phyloP scores from a whole-genome alignment of 1,139 yeast species.

The Lodderomyces orthopsilosis region DNA sequence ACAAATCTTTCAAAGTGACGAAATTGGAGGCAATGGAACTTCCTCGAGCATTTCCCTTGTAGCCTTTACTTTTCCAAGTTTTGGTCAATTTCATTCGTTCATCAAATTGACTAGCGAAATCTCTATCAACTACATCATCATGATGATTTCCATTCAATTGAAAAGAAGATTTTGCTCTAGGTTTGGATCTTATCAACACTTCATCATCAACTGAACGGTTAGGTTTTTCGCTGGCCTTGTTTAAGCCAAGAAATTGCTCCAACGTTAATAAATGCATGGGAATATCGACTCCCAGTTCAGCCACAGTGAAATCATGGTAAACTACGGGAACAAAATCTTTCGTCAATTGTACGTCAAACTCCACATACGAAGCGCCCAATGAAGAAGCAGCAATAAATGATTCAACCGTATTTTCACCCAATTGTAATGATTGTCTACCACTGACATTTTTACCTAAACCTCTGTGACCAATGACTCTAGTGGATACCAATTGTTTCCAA shows the following conservation, averaged over 20 bases:
- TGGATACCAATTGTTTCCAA: slow-evolving; percentile 87
- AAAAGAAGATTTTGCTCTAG: slow-evolving; percentile 40
- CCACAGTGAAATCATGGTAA: slow-evolving; percentile 92
- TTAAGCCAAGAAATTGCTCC: slow-evolving; percentile 81
- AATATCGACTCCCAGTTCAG: slow-evolving; percentile 93
- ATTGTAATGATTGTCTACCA: slow-evolving; percentile 72
- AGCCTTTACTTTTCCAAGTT: slow-evolving; percentile 83
- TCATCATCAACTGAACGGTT: slow-evolving; percentile 39
- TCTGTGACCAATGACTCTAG: slow-evolving; percentile 94
- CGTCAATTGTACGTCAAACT: slow-evolving; percentile 96
- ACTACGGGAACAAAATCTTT: slow-evolving; percentile 90
- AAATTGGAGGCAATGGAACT: slow-evolving; percentile 87
- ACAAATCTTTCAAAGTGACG: slow-evolving; percentile 82
- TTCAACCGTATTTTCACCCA: slow-evolving; percentile 95
- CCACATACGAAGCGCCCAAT: slow-evolving; percentile 88
- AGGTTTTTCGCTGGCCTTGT: slow-evolving; percentile 20
- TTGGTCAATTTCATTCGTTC: slow-evolving; percentile 82
- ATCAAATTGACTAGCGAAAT: slow-evolving; percentile 38
- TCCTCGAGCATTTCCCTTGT: slow-evolving; percentile 90
- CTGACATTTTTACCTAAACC: slow-evolving; percentile 87
- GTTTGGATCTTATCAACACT: slow-evolving; percentile 34
- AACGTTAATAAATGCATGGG: slow-evolving; percentile 92
- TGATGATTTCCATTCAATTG: slow-evolving; percentile 24
- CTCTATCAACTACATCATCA: slow-evolving; percentile 39
- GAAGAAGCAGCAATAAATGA: slow-evolving; percentile 97